phyloP scores from a whole-genome alignment of 352 stramenopile species.

The Plasmopara muralis region DNA sequence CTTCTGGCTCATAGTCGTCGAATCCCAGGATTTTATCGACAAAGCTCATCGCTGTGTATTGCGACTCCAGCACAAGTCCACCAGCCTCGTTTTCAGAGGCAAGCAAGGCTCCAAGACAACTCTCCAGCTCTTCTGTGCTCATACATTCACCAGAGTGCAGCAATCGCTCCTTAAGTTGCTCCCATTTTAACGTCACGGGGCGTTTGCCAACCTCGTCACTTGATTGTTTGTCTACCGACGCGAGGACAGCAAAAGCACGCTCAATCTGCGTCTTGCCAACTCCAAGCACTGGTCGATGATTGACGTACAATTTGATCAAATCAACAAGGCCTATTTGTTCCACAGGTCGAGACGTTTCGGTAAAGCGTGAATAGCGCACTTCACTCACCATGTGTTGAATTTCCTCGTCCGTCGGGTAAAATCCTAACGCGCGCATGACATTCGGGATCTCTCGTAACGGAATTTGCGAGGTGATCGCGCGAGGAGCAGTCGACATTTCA shows the following conservation, averaged over 20 bases:
- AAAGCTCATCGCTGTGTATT: slow-evolving; percentile 64
- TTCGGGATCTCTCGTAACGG: slow-evolving; percentile 87
- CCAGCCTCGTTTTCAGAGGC: slow-evolving; percentile 25
- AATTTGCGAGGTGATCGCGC: slow-evolving; percentile 67
- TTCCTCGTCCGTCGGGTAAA: slow-evolving; percentile 89
- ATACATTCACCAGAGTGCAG: slow-evolving; percentile 71
- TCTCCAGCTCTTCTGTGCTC: slow-evolving; percentile 72
- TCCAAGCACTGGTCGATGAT: slow-evolving; percentile 87
- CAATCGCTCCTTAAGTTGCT: slow-evolving; percentile 53
- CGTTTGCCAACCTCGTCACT: slow-evolving; percentile 5
- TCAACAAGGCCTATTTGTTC: slow-evolving; percentile 57
- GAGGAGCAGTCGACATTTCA: slow-evolving; percentile 72
- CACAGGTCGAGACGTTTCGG: slow-evolving; percentile 60
- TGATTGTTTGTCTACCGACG: slow-evolving; percentile 2
- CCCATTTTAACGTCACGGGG: slow-evolving; percentile 44
- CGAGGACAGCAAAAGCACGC: slow-evolving; percentile 59
- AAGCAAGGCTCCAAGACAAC: slow-evolving; percentile 68
- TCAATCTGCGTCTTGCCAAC: slow-evolving; percentile 78
- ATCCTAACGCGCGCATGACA: slow-evolving; percentile 89
- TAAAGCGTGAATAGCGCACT: slow-evolving; percentile 78
- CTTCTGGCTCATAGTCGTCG: slow-evolving; percentile 65
- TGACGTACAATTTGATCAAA: slow-evolving; percentile 91
- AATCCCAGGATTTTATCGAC: slow-evolving; percentile 85
- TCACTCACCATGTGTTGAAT: slow-evolving; percentile 87
- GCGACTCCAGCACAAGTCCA: slow-evolving; percentile 30